A percentile compares a stretch with the other conserved stretches of the same genome.
Evolutionary conservation across 495 filamentous ascomycete species (phyloP).

Genomic region (Aspergillus olivimuriae): DNA sequence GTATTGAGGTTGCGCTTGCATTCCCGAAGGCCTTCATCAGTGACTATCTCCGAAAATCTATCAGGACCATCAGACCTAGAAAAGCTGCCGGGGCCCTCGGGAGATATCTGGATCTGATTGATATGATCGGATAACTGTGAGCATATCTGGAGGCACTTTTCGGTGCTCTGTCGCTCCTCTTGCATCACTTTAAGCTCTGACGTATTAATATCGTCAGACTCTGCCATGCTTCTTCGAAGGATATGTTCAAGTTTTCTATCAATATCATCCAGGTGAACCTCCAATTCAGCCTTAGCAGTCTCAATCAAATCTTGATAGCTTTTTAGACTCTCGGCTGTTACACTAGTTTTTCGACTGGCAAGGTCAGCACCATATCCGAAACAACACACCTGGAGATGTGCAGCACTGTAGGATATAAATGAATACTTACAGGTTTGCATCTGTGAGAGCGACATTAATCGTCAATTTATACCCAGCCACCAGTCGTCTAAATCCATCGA

Average conservation of each 20-base stretch:
- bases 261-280: slow-evolving; percentile 30
- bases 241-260: slow-evolving; percentile 26
- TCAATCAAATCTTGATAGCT: slow-evolving; percentile 30
- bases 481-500: slow-evolving; percentile 24
- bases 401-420: background rate
- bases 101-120: slow-evolving; percentile 21
- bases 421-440: slow-evolving; percentile 32
- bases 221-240: slow-evolving; percentile 5
- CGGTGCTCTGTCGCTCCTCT: slow-evolving; percentile 34
- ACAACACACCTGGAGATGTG: slow-evolving; percentile 4
- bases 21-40: slow-evolving; percentile 31
- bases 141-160: slow-evolving; percentile 41
- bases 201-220: slow-evolving; percentile 16
- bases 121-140: slow-evolving; percentile 29
- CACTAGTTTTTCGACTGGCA: slow-evolving; percentile 20
- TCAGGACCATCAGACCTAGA: slow-evolving; percentile 8
- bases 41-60: slow-evolving; percentile 23
- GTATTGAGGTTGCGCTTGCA: slow-evolving; percentile 28
- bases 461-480: slow-evolving; percentile 36
- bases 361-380: background rate
- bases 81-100: slow-evolving; percentile 6
- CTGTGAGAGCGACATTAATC: slow-evolving; percentile 31
- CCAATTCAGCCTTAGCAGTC: slow-evolving; percentile 31
- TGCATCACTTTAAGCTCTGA: slow-evolving; percentile 24
- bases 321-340: slow-evolving; percentile 23